Evolutionary conservation across 129 eudicot species (phyloP).

Genomic region (Mikania micrantha): DNA sequence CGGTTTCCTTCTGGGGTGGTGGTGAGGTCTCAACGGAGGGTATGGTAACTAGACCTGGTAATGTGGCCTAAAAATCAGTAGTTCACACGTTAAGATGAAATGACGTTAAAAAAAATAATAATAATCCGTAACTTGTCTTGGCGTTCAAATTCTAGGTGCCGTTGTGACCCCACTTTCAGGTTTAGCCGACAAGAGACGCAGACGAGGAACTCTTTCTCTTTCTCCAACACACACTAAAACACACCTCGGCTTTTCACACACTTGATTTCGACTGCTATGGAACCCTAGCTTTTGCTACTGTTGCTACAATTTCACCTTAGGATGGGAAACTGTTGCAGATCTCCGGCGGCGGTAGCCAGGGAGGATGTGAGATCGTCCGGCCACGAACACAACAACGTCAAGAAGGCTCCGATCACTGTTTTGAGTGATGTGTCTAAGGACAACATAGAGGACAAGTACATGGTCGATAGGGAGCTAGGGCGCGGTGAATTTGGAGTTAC

Average conservation of each 20-base stretch:
- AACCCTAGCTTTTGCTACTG: conserved; percentile 19
- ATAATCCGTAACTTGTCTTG: no score
- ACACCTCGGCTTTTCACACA: conserved; percentile 21
- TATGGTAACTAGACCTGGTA: no score
- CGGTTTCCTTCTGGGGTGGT: no score
- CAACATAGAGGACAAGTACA: conserved; percentile 66
- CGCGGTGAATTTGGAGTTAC: conserved; percentile 90
- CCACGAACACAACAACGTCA: conserved; percentile 32
- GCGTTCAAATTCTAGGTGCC: conserved; percentile 25
- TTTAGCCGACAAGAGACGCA: conserved; percentile 24
- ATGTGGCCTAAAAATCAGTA: no score
- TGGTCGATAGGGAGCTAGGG: conserved; percentile 73
- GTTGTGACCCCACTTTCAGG: conserved; percentile 23
- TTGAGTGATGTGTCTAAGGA: conserved; percentile 42
- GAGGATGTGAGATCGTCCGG: conserved; percentile 75
- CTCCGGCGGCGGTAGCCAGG: conserved; percentile 93
- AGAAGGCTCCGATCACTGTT: conserved; percentile 47
- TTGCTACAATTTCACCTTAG: conserved; percentile 9
- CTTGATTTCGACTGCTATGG: conserved; percentile 16
- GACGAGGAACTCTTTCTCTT: neutral
- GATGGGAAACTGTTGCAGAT: conserved; percentile 98
- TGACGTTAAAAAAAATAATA: no score
- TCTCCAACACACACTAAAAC: conserved; percentile 22
- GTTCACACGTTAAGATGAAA: no score
- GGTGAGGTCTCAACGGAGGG: no score